Conservation (phyloP, 2,329 filamentous ascomycete genomes). For the Botrytis pseudocinerea region DNA sequence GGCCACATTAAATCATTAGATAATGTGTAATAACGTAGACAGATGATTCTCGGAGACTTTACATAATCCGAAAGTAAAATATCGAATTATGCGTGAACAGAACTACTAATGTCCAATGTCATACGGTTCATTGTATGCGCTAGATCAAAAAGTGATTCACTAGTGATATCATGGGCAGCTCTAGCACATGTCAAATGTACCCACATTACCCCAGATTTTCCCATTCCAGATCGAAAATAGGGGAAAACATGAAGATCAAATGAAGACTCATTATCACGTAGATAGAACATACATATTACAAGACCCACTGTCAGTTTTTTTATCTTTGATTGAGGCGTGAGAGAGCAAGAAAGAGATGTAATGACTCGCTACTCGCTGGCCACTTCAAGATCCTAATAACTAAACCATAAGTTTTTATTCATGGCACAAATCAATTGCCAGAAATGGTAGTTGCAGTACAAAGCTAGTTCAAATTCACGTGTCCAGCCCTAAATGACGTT, state of each 20-base stretch:
- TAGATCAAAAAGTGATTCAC: not conserved
- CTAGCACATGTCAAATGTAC: not conserved
- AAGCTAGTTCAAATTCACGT: not conserved
- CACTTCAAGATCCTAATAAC: not conserved
- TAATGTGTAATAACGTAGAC: not conserved
- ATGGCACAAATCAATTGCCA: not conserved
- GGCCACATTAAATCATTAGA: not conserved
- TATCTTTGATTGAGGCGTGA: accelerated
- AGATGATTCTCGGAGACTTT: not conserved
- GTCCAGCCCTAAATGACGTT: not conserved
- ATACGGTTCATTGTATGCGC: not conserved
- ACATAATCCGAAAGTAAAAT: not conserved
- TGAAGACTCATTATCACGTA: not conserved
- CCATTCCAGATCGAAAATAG: not conserved
- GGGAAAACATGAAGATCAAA: not conserved
- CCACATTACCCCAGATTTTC: not conserved
- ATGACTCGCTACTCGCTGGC: not conserved
- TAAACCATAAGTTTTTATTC: not conserved
- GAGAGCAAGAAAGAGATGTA: not conserved
- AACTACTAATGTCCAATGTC: not conserved
- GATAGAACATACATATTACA: not conserved
- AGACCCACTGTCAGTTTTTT: not conserved
- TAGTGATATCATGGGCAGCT: not conserved
- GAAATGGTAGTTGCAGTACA: not conserved
- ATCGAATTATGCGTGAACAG: not conserved